These are phyloP conservation scores for Xylariaceae sp. DNA, from an alignment of 2,329 filamentous ascomycete genomes.

Conservation along the genomic window DNA sequence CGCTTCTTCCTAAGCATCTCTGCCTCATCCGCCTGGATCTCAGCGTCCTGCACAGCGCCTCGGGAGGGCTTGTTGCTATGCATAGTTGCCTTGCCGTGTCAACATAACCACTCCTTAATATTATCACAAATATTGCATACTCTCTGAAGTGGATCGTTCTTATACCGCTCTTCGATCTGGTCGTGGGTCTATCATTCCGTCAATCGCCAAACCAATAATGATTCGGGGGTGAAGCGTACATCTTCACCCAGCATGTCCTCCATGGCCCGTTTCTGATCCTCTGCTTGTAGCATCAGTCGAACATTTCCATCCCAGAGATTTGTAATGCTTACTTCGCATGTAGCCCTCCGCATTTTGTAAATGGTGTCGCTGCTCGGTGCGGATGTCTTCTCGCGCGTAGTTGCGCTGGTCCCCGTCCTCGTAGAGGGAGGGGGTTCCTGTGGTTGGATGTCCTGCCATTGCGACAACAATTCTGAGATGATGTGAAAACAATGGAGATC, in stretches of 20 bases:
- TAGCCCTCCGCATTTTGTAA: slow-evolving; percentile 24
- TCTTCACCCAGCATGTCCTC: slow-evolving; percentile 25
- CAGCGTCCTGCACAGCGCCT: slow-evolving; percentile 26
- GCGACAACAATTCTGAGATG: background rate
- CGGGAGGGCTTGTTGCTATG: slow-evolving; percentile 27
- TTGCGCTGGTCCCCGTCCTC: slow-evolving; percentile 23
- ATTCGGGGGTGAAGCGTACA: slow-evolving; percentile 12
- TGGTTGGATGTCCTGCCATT: slow-evolving; percentile 10
- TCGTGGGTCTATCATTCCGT: slow-evolving; percentile 20
- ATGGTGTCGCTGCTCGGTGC: slow-evolving; percentile 23
- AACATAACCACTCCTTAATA: background rate
- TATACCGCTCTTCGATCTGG: slow-evolving; percentile 23
- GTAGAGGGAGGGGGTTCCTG: slow-evolving; percentile 17
- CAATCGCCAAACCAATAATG: background rate
- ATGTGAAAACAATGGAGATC: background rate
- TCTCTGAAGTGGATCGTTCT: slow-evolving; percentile 24
- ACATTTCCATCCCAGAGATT: background rate
- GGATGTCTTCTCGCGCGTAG: slow-evolving; percentile 20
- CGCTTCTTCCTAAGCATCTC: slow-evolving; percentile 26
- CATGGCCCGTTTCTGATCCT: slow-evolving; percentile 24
- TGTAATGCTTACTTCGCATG: slow-evolving; percentile 21
- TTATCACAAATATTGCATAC: slow-evolving; percentile 15
- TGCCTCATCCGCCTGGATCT: slow-evolving; percentile 28
- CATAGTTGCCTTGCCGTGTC: slow-evolving; percentile 23
- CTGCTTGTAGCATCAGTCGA: slow-evolving; percentile 14